Evolutionary conservation across 2,329 filamentous ascomycete genomes (phyloP), one percentile per base, ranked within the genome.

Genomic region (Alternaria panax): DNA sequence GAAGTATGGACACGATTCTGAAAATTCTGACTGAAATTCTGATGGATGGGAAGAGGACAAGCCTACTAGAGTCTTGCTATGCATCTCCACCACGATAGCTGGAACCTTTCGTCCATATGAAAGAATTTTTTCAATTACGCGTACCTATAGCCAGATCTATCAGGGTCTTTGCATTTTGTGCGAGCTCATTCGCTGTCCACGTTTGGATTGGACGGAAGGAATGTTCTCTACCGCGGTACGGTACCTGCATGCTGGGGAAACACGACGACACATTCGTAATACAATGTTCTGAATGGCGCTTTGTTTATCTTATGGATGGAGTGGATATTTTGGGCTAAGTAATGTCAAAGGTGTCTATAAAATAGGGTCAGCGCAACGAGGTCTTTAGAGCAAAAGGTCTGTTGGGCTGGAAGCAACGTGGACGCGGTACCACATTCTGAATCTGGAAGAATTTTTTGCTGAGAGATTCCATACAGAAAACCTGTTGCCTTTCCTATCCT

Each of bases 221-320:
- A 20, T 32, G 14, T 12, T 22, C 1, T 34, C 34, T 40, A 41
- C 34, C 25, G 22, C 30, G 54, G 54, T 57, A 47, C 32, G 16
- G 11, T 24, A 14, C 20, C 32, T 25, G 22, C 27, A 34, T 32
- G 32, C 25, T 53, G 48, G 25, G 28, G 32, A 25, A 40, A 57
- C 30, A 34, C 48, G 48, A 41, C 40, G n/a, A 52, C 30, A 18
- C 24, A 42, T 38, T 57, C 25, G 42, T 25, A 27, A 53, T 28
- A 2, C 20, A 20, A 43, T 16, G 42, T 11, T n/a, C 14, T 30
- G 38, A 36, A 18, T 30, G 20, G 16, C 11, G n/a, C 24, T 28
- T 8, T 46, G 20, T 18, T 24, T 46, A 18, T 38, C 18, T 38
- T 32, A 6, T 24, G 38, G 25, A 32, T 16, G 34, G 14, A 24